Base-by-base conservation (phyloP, 768 basidiomycete species). In the Dictyophora rubrovolvata region DNA sequence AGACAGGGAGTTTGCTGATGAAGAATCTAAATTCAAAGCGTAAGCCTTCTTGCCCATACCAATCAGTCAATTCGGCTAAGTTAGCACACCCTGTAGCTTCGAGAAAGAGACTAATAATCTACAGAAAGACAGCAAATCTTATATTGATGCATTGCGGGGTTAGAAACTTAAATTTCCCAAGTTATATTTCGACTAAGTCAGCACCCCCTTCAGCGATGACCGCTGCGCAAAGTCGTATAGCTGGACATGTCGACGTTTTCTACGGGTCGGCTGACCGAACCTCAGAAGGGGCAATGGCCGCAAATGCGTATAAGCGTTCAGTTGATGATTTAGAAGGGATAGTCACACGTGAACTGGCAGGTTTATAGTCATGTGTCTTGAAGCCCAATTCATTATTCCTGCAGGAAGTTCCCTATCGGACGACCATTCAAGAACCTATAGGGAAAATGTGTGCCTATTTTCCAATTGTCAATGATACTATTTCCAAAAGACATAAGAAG, bases 371-470 rank as follows among this genome's bases (percentile, higher is more conserved):
- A 50, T 47, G 49, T 22, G 28, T 33, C 51, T 23, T 51, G 33
- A 23, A 35, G 18, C 21, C 49, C 21, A 23, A 34, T 33, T 56
- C 57, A 56, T 55, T 28, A 11, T 23, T 51, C 22, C 51, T 34
- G 11, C 64, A 97, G 93, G 96, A 99, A 62, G 84, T 82, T 1
- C 95, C 96, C 4, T 99, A 89, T 73, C 84, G 96, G 33, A 92
- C 93, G 23, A 92, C 95, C 21, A 86, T 98, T 53, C 85, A 94
- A 57, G 96, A 98, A 67, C 96, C 96, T 1, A 76, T 97, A 3
- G 93, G 94, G 1, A 96, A 94, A 75, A 91, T 99, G 85, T 92
- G 90, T 68, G 87, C 89, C 0, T 96, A 96, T 71, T 95, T 92
- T 73, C 91, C 93, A 2, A 74, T 90, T 34, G 84, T 97, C 70